These are phyloP conservation scores for Paspalum notatum DNA, from an alignment of 176 grass and related monocot genomes.

Conservation along the genomic window DNA sequence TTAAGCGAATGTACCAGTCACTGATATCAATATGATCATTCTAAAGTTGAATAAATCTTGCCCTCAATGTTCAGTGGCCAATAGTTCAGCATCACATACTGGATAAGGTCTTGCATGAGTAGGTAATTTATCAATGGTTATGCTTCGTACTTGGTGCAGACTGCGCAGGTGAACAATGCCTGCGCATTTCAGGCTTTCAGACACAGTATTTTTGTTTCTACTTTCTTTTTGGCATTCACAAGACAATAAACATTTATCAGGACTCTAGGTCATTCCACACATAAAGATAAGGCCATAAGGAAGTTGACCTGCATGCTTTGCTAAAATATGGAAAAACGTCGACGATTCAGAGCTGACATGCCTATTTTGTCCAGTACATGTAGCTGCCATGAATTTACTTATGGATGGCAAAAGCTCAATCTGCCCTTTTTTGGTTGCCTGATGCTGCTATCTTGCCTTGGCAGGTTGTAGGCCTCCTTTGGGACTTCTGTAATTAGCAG, in stretches of 20 bases:
- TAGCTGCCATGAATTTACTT: not conserved
- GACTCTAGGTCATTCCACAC: not conserved
- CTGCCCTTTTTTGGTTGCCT: not conserved
- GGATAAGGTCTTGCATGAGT: not conserved
- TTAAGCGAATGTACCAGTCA: not conserved
- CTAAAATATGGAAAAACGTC: not conserved
- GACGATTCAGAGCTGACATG: not conserved
- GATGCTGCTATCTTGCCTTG: not conserved
- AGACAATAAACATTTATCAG: not conserved
- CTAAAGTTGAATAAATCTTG: not conserved
- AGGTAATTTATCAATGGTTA: not conserved
- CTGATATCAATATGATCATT: not conserved
- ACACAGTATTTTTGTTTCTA: not conserved
- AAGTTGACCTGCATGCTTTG: not conserved
- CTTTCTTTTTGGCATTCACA: not conserved
- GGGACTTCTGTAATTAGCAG: not conserved
- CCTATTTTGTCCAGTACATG: no score
- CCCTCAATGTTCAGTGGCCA: not conserved
- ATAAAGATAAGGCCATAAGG: not conserved
- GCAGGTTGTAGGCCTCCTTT: conserved; percentile 28
- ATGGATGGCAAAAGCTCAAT: not conserved
- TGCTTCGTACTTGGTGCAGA: not conserved
- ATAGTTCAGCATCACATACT: not conserved
- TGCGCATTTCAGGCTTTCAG: not conserved
- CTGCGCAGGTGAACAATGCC: not conserved